Conservation (phyloP, 805 yeast genomes). For the Wickerhamomyces xylosicus region DNA sequence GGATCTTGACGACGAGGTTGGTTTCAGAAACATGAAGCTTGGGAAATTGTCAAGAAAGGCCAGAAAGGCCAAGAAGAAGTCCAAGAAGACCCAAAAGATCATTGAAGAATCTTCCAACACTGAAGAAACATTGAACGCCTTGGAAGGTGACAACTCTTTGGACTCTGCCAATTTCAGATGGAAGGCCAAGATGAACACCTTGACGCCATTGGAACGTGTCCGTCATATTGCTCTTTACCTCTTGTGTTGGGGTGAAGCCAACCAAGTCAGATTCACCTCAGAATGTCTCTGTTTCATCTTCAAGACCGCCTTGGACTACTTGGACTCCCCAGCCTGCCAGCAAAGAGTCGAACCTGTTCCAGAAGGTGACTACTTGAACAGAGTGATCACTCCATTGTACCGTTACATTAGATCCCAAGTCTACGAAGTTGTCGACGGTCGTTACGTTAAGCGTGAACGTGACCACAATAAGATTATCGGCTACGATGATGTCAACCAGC, state of each 20-base stretch:
- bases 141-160: conserved; percentile 77
- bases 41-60: conserved; percentile 74
- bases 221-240: conserved; percentile 70
- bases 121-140: conserved; percentile 46
- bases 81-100: conserved; percentile 65
- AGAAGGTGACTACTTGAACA: conserved; percentile 82
- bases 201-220: conserved; percentile 69
- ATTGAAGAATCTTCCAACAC: conserved; percentile 56
- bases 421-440: conserved; percentile 71
- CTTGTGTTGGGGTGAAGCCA: conserved; percentile 84
- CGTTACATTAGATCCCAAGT: conserved; percentile 72
- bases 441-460: conserved; percentile 74
- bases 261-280: conserved; percentile 86
- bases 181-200: conserved; percentile 69
- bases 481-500: conserved; percentile 96
- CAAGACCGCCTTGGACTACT: conserved; percentile 90
- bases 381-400: conserved; percentile 87
- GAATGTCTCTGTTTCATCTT: conserved; percentile 89
- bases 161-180: conserved; percentile 78
- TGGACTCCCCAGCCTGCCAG: conserved; percentile 83
- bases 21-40: conserved; percentile 70
- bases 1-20: conserved; percentile 77
- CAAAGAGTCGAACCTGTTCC: conserved; percentile 77
- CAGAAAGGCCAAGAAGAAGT: conserved; percentile 70
- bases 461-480: conserved; percentile 79